These are phyloP conservation scores for Bryum argenteum DNA, from an alignment of 225 moss, liverwort and hornwort genomes.

Conservation along the genomic window DNA sequence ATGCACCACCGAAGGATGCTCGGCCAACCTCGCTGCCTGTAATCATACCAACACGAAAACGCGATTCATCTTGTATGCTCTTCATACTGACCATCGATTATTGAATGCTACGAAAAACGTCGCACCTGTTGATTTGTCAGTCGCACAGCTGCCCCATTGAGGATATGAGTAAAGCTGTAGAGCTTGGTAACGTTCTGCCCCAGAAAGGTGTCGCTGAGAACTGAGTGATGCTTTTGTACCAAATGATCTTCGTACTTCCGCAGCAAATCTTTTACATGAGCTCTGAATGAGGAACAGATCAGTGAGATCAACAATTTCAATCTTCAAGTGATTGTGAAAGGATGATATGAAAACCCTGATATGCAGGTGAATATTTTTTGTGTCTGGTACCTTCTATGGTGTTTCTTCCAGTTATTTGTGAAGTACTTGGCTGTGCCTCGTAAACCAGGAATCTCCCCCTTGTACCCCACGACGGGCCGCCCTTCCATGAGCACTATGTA, in stretches of 20 bases:
- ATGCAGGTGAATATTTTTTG: background rate
- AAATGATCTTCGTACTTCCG: slow-evolving; percentile 35
- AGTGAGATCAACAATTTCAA: background rate
- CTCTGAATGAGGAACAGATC: slow-evolving; percentile 23
- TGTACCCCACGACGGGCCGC: slow-evolving; percentile 34
- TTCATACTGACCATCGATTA: background rate
- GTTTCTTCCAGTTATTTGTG: slow-evolving; percentile 38
- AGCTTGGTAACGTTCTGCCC: slow-evolving; percentile 35
- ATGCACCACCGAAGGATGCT: slow-evolving; percentile 37
- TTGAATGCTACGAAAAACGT: background rate
- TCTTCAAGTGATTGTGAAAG: background rate
- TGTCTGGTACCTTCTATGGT: slow-evolving; percentile 28
- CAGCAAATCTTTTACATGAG: slow-evolving; percentile 34
- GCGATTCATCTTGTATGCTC: background rate
- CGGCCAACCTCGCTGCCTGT: slow-evolving; percentile 31
- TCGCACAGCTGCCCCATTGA: slow-evolving; percentile 38
- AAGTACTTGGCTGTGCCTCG: slow-evolving; percentile 45
- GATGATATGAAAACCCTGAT: background rate
- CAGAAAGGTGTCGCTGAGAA: slow-evolving; percentile 30
- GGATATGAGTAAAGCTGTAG: slow-evolving; percentile 36
- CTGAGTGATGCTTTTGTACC: slow-evolving; percentile 35
- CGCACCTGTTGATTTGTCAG: slow-evolving; percentile 32
- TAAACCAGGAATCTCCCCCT: slow-evolving; percentile 40
- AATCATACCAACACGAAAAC: background rate
- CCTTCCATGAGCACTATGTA: slow-evolving; percentile 42